Evolutionary conservation across 371 early-diverging fungal genomes (phyloP).

Genomic region (Saksenaea vasiformis): DNA sequence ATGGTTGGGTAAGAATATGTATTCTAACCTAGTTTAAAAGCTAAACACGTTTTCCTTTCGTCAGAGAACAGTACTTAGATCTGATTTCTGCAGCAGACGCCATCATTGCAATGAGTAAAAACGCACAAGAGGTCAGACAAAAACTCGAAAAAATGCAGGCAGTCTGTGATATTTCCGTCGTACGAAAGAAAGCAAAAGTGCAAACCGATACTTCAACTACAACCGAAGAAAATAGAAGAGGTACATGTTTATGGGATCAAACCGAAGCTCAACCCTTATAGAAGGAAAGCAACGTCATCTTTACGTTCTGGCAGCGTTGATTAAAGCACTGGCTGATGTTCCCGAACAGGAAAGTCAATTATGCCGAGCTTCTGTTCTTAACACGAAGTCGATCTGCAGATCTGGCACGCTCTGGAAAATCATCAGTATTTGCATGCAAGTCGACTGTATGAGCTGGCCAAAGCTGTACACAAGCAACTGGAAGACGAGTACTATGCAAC

Average conservation of each 20-base stretch:
- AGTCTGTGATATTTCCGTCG: constrained; percentile 57
- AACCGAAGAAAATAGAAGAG: constrained; percentile 17
- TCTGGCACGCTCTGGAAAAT: constrained; percentile 78
- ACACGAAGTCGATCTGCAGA: constrained; percentile 32
- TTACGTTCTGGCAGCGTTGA: constrained; percentile 75
- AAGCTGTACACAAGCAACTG: constrained; percentile 64
- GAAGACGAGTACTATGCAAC: constrained; percentile 42
- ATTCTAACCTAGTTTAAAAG: background rate
- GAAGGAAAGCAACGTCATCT: constrained; percentile 60
- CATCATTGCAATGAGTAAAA: constrained; percentile 73
- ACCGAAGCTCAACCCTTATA: constrained; percentile 10
- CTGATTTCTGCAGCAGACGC: constrained; percentile 85
- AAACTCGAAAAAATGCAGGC: constrained; percentile 63
- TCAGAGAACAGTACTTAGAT: constrained; percentile 84
- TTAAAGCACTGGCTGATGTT: constrained; percentile 83
- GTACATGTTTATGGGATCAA: constrained; percentile 1
- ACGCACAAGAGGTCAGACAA: constrained; percentile 54
- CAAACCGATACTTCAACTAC: background rate
- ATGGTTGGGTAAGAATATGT: constrained; percentile 80
- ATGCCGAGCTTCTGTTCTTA: background rate
- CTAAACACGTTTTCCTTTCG: background rate
- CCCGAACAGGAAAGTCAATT: constrained; percentile 72
- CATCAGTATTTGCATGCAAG: constrained; percentile 72
- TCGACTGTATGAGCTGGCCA: constrained; percentile 70
- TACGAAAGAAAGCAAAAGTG: constrained; percentile 34